phyloP scores from a whole-genome alignment of 75 land plant species.

The Chamaecyparis obtusa region DNA sequence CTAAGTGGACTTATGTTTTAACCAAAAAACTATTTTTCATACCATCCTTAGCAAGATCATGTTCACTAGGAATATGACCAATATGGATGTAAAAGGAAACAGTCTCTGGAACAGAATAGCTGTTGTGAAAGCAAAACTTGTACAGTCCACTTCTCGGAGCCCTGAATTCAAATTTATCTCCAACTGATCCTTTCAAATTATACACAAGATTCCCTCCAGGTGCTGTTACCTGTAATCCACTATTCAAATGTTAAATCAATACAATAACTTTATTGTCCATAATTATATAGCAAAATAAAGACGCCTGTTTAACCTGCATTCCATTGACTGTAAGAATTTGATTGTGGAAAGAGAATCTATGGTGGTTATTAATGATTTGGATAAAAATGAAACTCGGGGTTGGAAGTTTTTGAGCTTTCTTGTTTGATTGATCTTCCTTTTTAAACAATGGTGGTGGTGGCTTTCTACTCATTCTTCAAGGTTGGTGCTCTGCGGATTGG shows the following conservation, averaged over 20 bases:
- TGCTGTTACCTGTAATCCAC: slow-evolving; percentile 70
- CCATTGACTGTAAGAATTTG: neutral
- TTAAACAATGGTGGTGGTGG: no score
- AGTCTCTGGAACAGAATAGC: slow-evolving; percentile 69
- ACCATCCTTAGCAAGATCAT: slow-evolving; percentile 96
- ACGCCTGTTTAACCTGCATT: neutral
- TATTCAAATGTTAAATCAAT: neutral
- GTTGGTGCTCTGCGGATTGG: no score
- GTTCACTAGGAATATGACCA: slow-evolving; percentile 90
- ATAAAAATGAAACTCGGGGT: no score
- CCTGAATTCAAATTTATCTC: slow-evolving; percentile 82
- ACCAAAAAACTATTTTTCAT: slow-evolving; percentile 11
- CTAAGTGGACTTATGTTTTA: neutral
- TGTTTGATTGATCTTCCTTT: no score
- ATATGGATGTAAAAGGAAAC: slow-evolving; percentile 92
- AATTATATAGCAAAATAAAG: neutral
- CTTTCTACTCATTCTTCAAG: no score
- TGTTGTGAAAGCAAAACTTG: slow-evolving; percentile 92
- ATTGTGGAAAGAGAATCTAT: no score
- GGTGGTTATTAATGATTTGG: no score
- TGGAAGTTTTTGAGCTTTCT: no score
- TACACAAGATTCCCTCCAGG: slow-evolving; percentile 54
- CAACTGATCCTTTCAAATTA: slow-evolving; percentile 51
- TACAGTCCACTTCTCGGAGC: slow-evolving; percentile 89
- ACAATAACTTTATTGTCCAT: neutral